Base-by-base conservation (phyloP, 257 asterid species). In the Cynanchum wilfordii region DNA sequence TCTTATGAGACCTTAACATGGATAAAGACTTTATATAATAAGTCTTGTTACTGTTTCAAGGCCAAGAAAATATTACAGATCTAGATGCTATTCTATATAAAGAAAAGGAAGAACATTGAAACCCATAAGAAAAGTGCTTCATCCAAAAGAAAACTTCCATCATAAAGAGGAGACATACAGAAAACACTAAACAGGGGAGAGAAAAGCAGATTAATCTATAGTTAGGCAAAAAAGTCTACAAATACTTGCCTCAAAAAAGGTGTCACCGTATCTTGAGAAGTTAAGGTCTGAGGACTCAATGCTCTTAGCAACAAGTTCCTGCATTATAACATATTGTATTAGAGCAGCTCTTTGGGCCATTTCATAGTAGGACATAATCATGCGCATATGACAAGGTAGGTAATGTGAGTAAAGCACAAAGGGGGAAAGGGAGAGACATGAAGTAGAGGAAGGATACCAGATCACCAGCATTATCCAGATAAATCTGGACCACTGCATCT, bases 381-480 rank as follows among this genome's bases (percentile, higher is more conserved):
- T 19, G 12, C 7, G 15, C 17, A 27, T 27, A 60, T 3, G 64
- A 25, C 58, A 16, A 63, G 12, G 27, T 58, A n/a, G 47, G 29
- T 25, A 42, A 24, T 1, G 20, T 0, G 67, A 33, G 5, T 63
- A 4, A 42, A 65, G 60, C 5, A 20, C 12, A 10, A 63, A 49
- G 54, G 44, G 57, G 7, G 64, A 72, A 59, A 54, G 20, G 10
- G 38, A 8, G 4, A 3, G 13, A 24, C 0, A 30, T 44, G 24
- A 38, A 71, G 51, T 15, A 71, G 71, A 47, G 44, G 44, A 54
- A 58, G 7, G 68, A 67, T 91, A 95, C 99, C 97, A 95, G 83
- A 90, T 95, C 99, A 92, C 99, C 99, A 88, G 98, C 97, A 91
- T 95, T 95, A 86, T 95, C 99, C 91, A 95, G 84, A 86, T 91